phyloP scores from a whole-genome alignment of 116 monocot genomes.

The Iris pallida region DNA sequence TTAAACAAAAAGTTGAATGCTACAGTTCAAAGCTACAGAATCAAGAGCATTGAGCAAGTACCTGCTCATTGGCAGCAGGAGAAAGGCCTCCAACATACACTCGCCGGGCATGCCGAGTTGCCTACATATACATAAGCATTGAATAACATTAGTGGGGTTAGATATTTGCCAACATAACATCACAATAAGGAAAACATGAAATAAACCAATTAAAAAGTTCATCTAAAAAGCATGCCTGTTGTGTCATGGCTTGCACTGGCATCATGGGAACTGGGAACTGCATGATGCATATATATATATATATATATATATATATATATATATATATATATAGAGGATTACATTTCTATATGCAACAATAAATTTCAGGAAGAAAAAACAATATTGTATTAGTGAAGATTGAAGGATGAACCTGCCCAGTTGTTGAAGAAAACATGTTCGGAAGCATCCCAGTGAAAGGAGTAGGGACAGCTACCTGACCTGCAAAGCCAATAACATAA shows the following conservation, averaged over 20 bases:
- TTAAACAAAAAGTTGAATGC: not conserved
- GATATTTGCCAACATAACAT: not conserved
- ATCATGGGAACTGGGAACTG: constrained; percentile 59
- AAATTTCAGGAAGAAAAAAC: constrained; percentile 3
- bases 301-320: not conserved
- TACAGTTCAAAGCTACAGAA: too few species aligned
- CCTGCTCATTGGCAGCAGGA: constrained; percentile 92
- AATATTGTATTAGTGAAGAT: not conserved
- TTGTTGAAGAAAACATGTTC: constrained; percentile 46
- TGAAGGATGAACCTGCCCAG: constrained; percentile 42
- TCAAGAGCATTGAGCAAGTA: constrained; percentile 6
- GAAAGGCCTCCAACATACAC: constrained; percentile 94
- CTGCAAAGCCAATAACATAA: constrained; percentile 39
- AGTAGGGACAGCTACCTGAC: constrained; percentile 46
- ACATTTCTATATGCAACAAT: not conserved
- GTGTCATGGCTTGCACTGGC: constrained; percentile 89
- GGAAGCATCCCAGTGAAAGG: constrained; percentile 65
- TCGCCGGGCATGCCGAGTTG: constrained; percentile 92
- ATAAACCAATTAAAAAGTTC: not conserved
- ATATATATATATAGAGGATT: not conserved
- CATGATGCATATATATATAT: not conserved
- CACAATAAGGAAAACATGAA: not conserved
- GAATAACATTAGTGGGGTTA: too few species aligned
- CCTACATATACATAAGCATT: constrained; percentile 20
- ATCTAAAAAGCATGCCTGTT: constrained; percentile 46